phyloP scores from a whole-genome alignment of 2,329 filamentous ascomycete species.

The Cadophora luteo-olivacea region DNA sequence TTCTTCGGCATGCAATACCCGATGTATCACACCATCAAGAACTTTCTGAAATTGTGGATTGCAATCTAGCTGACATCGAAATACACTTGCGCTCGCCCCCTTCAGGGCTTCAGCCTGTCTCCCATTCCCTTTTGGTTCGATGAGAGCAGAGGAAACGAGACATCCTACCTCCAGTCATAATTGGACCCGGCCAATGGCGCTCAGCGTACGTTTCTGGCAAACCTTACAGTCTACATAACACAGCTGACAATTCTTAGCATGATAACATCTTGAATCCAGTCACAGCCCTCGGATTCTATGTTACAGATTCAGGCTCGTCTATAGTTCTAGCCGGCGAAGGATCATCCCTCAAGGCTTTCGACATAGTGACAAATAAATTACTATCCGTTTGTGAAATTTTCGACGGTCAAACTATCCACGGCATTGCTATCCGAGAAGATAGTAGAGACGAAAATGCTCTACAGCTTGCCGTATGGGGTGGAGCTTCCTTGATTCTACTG shows the following conservation, averaged over 20 bases:
- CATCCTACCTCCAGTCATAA: background rate
- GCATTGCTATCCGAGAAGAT: conserved; percentile 58
- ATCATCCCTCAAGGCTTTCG: conserved; percentile 60
- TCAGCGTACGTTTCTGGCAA: conserved; percentile 30
- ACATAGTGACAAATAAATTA: conserved; percentile 43
- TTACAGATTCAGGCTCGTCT: conserved; percentile 39
- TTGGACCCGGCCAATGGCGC: conserved; percentile 28
- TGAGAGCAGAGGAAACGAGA: background rate
- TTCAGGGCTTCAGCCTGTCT: background rate
- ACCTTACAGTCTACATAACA: background rate
- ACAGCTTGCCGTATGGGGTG: conserved; percentile 73
- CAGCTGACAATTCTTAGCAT: conserved; percentile 36
- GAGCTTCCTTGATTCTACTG: conserved; percentile 54
- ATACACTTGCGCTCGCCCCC: background rate
- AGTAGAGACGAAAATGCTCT: conserved; percentile 27
- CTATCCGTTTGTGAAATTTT: conserved; percentile 62
- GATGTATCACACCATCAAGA: background rate
- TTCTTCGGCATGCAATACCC: background rate
- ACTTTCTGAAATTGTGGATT: background rate
- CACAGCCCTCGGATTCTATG: conserved; percentile 64
- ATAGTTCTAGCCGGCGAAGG: conserved; percentile 67
- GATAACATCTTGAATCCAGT: conserved; percentile 53
- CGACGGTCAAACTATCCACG: conserved; percentile 74
- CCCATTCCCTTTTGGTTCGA: background rate
- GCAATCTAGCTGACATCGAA: background rate